phyloP scores from a whole-genome alignment of 345 rosid genomes.

The Gynandropsis gynandra region DNA sequence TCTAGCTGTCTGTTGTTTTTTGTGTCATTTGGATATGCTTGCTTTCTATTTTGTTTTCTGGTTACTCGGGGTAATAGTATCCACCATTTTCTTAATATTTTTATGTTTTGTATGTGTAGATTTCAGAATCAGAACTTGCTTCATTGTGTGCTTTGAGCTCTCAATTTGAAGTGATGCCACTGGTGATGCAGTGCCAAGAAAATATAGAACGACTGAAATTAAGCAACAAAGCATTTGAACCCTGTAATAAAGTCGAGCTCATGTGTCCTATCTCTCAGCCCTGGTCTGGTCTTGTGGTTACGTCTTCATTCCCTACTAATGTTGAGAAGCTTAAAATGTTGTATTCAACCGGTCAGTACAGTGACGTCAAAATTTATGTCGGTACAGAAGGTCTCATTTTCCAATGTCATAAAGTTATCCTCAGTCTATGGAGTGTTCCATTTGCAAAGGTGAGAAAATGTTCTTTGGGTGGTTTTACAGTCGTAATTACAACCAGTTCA shows the following conservation, averaged over 20 bases:
- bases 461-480: background rate
- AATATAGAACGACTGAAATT: conserved; percentile 42
- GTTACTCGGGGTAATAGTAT: conserved; percentile 3
- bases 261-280: conserved; percentile 46
- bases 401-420: conserved; percentile 63
- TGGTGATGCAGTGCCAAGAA: conserved; percentile 79
- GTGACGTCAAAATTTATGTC: conserved; percentile 52
- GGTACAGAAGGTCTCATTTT: conserved; percentile 62
- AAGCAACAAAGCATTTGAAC: conserved; percentile 43
- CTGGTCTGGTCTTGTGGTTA: conserved; percentile 40
- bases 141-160: conserved; percentile 49
- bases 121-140: conserved; percentile 62
- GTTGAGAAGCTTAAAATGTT: conserved; percentile 49
- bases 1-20: background rate
- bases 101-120: conserved; percentile 32
- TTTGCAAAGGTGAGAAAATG: conserved; percentile 70
- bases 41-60: conserved; percentile 1
- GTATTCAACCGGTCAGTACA: conserved; percentile 42
- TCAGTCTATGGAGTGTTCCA: conserved; percentile 83
- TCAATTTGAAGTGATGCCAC: conserved; percentile 58
- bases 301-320: conserved; percentile 61
- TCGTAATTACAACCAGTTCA: conserved; percentile 1
- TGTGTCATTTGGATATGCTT: no score
- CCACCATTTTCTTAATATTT: conserved; percentile 7
- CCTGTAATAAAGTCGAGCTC: conserved; percentile 51